Conservation (phyloP, 2,329 filamentous ascomycete species). For the Lithohypha guttulata region DNA sequence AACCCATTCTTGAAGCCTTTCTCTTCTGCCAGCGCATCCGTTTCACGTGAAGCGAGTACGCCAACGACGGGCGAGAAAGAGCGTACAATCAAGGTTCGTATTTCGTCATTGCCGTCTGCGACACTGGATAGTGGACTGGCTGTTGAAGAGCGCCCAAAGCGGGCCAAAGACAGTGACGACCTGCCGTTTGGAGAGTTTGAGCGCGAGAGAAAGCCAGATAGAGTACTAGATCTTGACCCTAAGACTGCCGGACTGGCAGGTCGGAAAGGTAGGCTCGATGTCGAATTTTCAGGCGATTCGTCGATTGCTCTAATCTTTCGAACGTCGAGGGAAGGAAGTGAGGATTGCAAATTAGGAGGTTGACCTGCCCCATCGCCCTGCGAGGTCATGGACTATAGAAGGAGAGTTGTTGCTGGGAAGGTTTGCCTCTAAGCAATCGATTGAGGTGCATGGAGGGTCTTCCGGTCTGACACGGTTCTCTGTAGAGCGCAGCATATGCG, state of each 20-base stretch:
- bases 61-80: slow-evolving; percentile 85
- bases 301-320: slow-evolving; percentile 49
- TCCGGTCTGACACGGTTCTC: not conserved
- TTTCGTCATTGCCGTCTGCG: slow-evolving; percentile 43
- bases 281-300: slow-evolving; percentile 44
- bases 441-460: slow-evolving; percentile 5
- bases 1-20: slow-evolving; percentile 80
- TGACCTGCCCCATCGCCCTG: slow-evolving; percentile 19
- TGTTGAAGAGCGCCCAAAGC: slow-evolving; percentile 37
- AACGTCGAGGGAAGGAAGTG: slow-evolving; percentile 50
- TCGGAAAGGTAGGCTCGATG: slow-evolving; percentile 46
- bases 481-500: not conserved
- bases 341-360: slow-evolving; percentile 13
- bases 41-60: slow-evolving; percentile 76
- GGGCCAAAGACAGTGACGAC: slow-evolving; percentile 44
- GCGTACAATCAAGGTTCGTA: slow-evolving; percentile 58
- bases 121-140: slow-evolving; percentile 43
- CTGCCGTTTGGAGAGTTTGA: slow-evolving; percentile 56
- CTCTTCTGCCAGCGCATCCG: slow-evolving; percentile 63
- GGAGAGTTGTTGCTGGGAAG: not conserved
- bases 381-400: slow-evolving; percentile 21
- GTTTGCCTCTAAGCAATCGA: not conserved
- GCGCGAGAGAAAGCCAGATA: slow-evolving; percentile 57
- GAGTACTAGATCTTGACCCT: slow-evolving; percentile 44
- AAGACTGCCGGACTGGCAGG: slow-evolving; percentile 52